phyloP scores from a whole-genome alignment of 768 basidiomycete species.

The Phanerodontia chrysosporium region DNA sequence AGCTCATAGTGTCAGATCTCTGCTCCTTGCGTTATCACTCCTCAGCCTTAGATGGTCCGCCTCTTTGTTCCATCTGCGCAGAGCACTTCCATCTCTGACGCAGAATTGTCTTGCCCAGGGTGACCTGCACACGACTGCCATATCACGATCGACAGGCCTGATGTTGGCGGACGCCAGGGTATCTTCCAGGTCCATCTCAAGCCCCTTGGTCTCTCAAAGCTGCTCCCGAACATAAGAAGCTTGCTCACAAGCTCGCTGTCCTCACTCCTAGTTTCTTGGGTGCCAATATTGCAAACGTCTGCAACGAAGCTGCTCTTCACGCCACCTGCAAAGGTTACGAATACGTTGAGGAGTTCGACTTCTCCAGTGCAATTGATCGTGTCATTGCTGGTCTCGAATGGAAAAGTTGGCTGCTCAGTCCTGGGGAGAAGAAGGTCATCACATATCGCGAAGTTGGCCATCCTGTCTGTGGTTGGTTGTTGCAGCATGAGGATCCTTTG shows the following conservation, averaged over 20 bases:
- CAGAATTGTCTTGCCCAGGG: too few relatives aligned
- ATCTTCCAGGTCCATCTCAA: constrained; percentile 91
- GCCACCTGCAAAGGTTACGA: constrained; percentile 86
- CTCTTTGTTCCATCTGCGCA: too few relatives aligned
- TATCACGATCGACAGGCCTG: constrained; percentile 91
- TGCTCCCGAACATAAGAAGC: constrained; percentile 45
- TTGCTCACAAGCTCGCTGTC: constrained; percentile 92
- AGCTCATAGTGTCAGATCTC: too few relatives aligned
- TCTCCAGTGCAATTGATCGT: constrained; percentile 96
- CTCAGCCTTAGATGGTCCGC: too few relatives aligned
- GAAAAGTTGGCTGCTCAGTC: constrained; percentile 88
- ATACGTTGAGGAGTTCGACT: constrained; percentile 76
- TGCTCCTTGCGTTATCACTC: too few relatives aligned
- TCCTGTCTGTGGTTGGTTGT: constrained; percentile 97
- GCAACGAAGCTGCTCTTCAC: constrained; percentile 95
- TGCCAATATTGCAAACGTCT: constrained; percentile 98
- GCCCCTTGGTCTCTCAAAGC: constrained; percentile 67
- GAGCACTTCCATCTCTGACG: too few relatives aligned
- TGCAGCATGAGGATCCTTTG: constrained; percentile 94
- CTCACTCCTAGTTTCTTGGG: constrained; percentile 98
- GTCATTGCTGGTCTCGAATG: constrained; percentile 96
- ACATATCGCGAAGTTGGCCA: constrained; percentile 99
- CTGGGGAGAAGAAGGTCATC: constrained; percentile 97
- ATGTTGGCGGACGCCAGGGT: constrained; percentile 88
- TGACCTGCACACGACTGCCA: too few relatives aligned